Evolutionary conservation across 345 rosid genomes (phyloP).

Genomic region (Tarenaya hassleriana): DNA sequence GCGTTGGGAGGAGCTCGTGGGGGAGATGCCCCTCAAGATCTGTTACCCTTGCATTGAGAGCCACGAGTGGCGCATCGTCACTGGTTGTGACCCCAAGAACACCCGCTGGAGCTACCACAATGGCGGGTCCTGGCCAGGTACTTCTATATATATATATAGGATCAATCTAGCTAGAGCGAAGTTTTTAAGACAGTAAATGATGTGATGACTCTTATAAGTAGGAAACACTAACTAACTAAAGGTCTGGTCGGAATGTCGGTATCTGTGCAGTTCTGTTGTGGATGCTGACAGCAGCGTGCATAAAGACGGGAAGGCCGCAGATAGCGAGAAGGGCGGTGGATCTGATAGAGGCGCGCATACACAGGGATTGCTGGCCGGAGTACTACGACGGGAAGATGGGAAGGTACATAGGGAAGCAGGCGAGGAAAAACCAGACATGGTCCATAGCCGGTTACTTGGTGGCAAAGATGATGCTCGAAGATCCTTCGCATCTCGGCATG

Average conservation of each 20-base stretch:
- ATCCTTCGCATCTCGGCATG: conserved; percentile 72
- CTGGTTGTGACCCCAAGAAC: conserved; percentile 74
- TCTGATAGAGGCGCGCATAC: conserved; percentile 56
- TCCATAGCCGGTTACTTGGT: conserved; percentile 71
- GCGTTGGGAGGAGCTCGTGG: conserved; percentile 69
- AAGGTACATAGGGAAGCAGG: conserved; percentile 63
- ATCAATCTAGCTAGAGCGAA: too few relatives aligned
- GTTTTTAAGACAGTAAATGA: too few relatives aligned
- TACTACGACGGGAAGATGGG: conserved; percentile 72
- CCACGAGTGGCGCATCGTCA: conserved; percentile 60
- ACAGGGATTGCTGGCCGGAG: conserved; percentile 73
- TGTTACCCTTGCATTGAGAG: conserved; percentile 58
- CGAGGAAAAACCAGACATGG: conserved; percentile 74
- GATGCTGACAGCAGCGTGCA: conserved; percentile 74
- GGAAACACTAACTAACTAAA: too few relatives aligned
- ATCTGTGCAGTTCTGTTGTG: conserved; percentile 51
- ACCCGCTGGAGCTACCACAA: conserved; percentile 78
- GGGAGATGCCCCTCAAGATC: conserved; percentile 70
- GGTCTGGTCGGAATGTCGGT: neutral
- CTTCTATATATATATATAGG: too few relatives aligned
- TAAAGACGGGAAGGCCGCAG: conserved; percentile 74
- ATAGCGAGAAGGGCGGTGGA: conserved; percentile 63
- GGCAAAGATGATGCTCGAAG: conserved; percentile 72
- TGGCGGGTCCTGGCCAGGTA: conserved; percentile 88
- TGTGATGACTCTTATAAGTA: too few relatives aligned